Percentiles rank a stretch among this genome's conserved stretches.
These are phyloP conservation scores for Pyrus hybrid DNA, from an alignment of 331 rosid genomes.

Conservation along the genomic window DNA sequence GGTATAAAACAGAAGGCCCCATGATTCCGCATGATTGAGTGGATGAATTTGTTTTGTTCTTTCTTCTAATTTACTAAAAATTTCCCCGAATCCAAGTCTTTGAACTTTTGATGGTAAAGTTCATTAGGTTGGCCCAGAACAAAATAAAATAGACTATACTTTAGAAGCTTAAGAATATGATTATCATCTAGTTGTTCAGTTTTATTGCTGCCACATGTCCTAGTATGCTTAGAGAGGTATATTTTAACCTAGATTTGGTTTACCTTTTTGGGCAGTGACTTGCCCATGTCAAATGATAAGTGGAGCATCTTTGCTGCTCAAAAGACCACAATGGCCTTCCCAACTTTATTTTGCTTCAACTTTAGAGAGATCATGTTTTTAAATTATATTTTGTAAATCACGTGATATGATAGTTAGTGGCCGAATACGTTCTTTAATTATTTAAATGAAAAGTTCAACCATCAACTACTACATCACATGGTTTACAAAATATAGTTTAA, in stretches of 20 bases:
- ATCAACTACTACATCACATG: fast-evolving
- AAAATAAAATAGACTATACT: too few relatives aligned
- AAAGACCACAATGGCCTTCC: conserved; percentile 21
- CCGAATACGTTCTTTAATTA: too few relatives aligned
- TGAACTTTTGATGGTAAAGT: neutral
- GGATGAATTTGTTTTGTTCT: neutral
- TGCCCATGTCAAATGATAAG: conserved; percentile 12
- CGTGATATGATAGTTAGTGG: too few relatives aligned
- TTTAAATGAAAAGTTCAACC: too few relatives aligned
- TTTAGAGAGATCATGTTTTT: too few relatives aligned
- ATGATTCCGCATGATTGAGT: neutral
- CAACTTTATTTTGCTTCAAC: neutral
- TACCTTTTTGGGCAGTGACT: conserved; percentile 15
- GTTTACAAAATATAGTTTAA: too few relatives aligned
- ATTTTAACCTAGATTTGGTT: conserved; percentile 27
- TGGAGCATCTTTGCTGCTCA: conserved; percentile 17
- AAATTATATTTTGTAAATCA: too few relatives aligned
- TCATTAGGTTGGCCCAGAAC: neutral
- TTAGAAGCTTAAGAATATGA: neutral
- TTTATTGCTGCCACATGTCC: conserved; percentile 29
- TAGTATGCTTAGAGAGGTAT: neutral
- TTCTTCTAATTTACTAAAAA: neutral
- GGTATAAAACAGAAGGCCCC: neutral
- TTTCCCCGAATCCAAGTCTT: neutral
- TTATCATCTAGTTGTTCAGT: neutral